Base-by-base conservation (phyloP, 345 rosid species). In the Anacardium occidentale region DNA sequence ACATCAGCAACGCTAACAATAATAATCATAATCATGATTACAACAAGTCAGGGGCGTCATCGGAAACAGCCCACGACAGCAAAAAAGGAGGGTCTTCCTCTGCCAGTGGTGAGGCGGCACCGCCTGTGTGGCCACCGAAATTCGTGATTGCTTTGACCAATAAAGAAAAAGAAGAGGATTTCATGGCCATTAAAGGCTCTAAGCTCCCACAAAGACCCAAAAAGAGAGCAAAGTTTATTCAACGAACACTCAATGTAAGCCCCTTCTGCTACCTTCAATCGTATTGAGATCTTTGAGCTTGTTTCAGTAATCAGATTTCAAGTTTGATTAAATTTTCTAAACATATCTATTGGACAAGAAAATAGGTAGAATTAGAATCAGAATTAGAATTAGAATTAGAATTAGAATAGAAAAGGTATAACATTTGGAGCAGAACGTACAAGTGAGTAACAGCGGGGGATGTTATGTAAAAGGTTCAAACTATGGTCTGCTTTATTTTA, bases 111-210 rank as follows among this genome's bases (percentile, higher is more conserved):
- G 94, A 88, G 48, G 90, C 85, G 21, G 74, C 82, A 2, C 75
- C 88, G 13, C 42, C 71, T 0, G 82, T 82, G 7, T 90, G 94
- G 94, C 94, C 94, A 22, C 91, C 91, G 3, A 90, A 87, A 64
- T 87, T 90, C 78, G 84, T 80, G 86, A 87, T 90, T 78, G 88
- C 88, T 62, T 76, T 90, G 65, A 88, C 95, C 10, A 88, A 88
- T 74, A 90, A 90, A 78, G 95, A 90, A 85, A 90, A 90, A 66
- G 95, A 90, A 64, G 95, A 90, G 70, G 95, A 90, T 76, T 90
- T 90, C 85, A 24, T 86, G 79, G 85, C 81, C 32, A 77, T 90
- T 73, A 90, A 90, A 74, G 95, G 95, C 7, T 88, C 95, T 5
- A 90, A 86, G 73, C 83, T 85, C 26, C 95, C 95, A 20, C 95